Percentiles rank a stretch among this genome's conserved stretches.
Conservation (phyloP, 1,139 yeast species). For the Candida sanyaensis region DNA sequence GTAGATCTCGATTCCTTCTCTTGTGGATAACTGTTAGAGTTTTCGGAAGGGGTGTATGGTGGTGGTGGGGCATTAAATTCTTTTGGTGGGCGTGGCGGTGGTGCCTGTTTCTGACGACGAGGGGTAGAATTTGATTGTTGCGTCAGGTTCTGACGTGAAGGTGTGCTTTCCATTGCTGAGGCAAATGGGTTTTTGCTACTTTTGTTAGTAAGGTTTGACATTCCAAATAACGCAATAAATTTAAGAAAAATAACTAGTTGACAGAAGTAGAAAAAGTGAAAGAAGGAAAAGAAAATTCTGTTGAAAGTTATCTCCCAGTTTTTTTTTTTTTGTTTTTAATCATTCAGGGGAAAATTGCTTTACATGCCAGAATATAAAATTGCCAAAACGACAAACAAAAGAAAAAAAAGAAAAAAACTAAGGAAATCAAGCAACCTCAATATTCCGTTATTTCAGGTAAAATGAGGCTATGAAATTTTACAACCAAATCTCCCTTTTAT, state of each 20-base stretch:
- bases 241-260: neutral
- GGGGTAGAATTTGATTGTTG: conserved; percentile 13
- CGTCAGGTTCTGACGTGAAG: conserved; percentile 5
- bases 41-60: conserved; percentile 55
- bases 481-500: neutral
- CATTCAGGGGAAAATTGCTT: conserved; percentile 1
- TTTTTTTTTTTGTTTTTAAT: too few relatives aligned
- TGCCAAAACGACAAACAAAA: conserved; percentile 1
- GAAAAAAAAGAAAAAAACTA: conserved; percentile 1
- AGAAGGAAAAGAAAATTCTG: neutral
- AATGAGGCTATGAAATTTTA: neutral
- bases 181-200: conserved; percentile 62
- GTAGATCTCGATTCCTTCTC: conserved; percentile 41
- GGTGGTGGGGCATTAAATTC: conserved; percentile 32
- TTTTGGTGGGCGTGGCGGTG: conserved; percentile 38
- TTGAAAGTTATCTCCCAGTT: neutral
- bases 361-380: neutral
- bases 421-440: neutral
- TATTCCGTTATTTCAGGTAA: neutral
- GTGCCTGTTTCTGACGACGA: conserved; percentile 12
- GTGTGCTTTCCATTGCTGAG: conserved; percentile 41
- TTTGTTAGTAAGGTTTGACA: conserved; percentile 1
- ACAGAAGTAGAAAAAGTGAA: neutral
- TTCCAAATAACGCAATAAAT: neutral
- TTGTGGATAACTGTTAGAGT: conserved; percentile 48